Percentiles rank a stretch among this genome's conserved stretches.
Conservation (phyloP, 2,329 filamentous ascomycete species). For the Calonectria multiphialidica region DNA sequence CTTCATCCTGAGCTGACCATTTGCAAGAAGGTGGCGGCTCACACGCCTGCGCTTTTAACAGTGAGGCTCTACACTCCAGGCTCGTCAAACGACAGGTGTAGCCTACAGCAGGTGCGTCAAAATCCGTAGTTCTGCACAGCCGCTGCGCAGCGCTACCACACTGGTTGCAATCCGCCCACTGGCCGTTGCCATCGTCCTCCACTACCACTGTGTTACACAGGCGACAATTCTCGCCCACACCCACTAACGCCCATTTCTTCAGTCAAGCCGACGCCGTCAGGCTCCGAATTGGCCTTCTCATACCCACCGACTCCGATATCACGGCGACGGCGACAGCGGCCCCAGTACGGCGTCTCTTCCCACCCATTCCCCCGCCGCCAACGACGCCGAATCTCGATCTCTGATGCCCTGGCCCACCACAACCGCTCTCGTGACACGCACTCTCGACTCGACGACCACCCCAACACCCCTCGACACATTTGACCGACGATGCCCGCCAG, state of each 20-base stretch:
- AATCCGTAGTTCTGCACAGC: constrained; percentile 12
- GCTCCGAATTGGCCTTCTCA: constrained; percentile 22
- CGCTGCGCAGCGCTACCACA: constrained; percentile 8
- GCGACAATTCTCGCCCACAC: constrained; percentile 34
- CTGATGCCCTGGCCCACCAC: constrained; percentile 37
- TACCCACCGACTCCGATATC: constrained; percentile 18
- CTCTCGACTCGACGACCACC: constrained; percentile 30
- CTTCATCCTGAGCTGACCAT: constrained; percentile 39
- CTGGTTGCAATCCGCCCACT: constrained; percentile 16
- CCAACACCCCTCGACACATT: constrained; percentile 32
- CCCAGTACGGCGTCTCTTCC: constrained; percentile 20
- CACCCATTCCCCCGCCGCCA: constrained; percentile 26
- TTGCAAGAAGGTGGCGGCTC: constrained; percentile 34
- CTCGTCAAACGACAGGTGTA: neutral
- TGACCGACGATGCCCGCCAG: constrained; percentile 53
- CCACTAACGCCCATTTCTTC: constrained; percentile 35
- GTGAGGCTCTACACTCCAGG: constrained; percentile 8
- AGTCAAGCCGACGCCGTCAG: constrained; percentile 28
- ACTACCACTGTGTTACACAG: constrained; percentile 35
- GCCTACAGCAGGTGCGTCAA: constrained; percentile 15
- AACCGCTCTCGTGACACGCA: constrained; percentile 37
- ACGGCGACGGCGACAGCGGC: constrained; percentile 27
- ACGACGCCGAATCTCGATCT: constrained; percentile 30
- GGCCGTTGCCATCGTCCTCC: constrained; percentile 16
- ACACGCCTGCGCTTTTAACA: constrained; percentile 35